phyloP scores from a whole-genome alignment of 2,329 filamentous ascomycete genomes.

The Balansia obtecta region DNA sequence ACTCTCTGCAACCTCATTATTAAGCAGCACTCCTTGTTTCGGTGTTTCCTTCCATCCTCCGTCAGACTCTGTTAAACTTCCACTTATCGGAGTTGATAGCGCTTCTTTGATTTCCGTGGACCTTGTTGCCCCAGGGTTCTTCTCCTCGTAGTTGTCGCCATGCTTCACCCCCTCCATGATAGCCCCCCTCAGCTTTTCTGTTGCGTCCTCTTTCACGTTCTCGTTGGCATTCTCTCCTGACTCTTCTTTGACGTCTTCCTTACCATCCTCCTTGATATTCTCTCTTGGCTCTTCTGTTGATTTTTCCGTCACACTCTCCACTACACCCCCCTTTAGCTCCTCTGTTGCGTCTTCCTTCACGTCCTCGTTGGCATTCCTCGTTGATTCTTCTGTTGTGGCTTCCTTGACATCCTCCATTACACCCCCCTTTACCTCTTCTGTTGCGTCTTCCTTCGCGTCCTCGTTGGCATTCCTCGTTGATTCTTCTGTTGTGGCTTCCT shows the following conservation, averaged over 20 bases:
- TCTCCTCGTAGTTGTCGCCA: conserved; percentile 1
- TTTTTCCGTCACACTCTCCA: no score
- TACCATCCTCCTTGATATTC: conserved; percentile 15
- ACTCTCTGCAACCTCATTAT: conserved; percentile 23
- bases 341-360: no score
- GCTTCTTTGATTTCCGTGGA: conserved; percentile 6
- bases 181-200: conserved; percentile 5
- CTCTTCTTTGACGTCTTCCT: conserved; percentile 13
- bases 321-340: no score
- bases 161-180: conserved; percentile 3
- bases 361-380: no score
- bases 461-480: no score
- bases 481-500: conserved; percentile 13
- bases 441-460: no score
- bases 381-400: not conserved
- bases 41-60: conserved; percentile 13
- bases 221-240: not conserved
- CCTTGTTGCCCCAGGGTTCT: not conserved
- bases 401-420: no score
- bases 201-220: not conserved
- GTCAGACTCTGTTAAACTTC: conserved; percentile 12
- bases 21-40: conserved; percentile 12
- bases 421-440: no score
- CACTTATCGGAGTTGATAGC: conserved; percentile 7
- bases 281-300: no score